Evolutionary conservation across 495 filamentous ascomycete species (phyloP).

Genomic region (Evernia prunastri): DNA sequence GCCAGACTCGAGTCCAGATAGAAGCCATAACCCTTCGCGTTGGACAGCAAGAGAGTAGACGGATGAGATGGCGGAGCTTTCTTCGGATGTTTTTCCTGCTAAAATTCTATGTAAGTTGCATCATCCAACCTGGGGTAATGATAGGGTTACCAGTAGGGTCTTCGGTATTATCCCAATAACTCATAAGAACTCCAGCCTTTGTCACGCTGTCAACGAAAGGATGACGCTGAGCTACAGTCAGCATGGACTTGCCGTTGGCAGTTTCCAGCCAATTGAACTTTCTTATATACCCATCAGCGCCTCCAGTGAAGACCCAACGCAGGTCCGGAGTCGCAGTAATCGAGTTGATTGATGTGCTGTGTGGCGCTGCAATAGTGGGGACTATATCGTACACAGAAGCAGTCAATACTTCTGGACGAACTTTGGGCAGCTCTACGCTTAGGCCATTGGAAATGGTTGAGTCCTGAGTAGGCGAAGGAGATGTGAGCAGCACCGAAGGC

Average conservation of each 20-base stretch:
- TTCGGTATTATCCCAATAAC: conserved; percentile 90
- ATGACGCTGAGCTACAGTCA: conserved; percentile 93
- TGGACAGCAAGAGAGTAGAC: conserved; percentile 94
- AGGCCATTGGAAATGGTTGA: conserved; percentile 30
- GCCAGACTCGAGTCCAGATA: conserved; percentile 84
- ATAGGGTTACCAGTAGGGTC: conserved; percentile 32
- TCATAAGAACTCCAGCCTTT: conserved; percentile 86
- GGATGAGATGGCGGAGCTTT: conserved; percentile 61
- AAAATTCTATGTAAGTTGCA: conserved; percentile 22
- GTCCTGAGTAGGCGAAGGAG: conserved; percentile 33
- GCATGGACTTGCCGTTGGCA: conserved; percentile 84
- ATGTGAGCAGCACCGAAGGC: conserved; percentile 34
- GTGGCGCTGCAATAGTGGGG: conserved; percentile 92
- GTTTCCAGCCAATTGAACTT: conserved; percentile 95
- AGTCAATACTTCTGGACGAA: conserved; percentile 72
- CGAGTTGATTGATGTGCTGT: conserved; percentile 92
- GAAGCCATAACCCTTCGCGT: conserved; percentile 80
- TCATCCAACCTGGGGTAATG: background rate
- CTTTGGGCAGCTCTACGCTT: conserved; percentile 50
- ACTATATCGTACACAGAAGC: conserved; percentile 92
- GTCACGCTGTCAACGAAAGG: conserved; percentile 96
- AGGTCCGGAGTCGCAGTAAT: conserved; percentile 89
- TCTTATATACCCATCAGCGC: conserved; percentile 87
- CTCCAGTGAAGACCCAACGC: conserved; percentile 90
- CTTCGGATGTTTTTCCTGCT: conserved; percentile 35